Base-by-base conservation (phyloP, 345 rosid species). In the Syzygium oleosum region DNA sequence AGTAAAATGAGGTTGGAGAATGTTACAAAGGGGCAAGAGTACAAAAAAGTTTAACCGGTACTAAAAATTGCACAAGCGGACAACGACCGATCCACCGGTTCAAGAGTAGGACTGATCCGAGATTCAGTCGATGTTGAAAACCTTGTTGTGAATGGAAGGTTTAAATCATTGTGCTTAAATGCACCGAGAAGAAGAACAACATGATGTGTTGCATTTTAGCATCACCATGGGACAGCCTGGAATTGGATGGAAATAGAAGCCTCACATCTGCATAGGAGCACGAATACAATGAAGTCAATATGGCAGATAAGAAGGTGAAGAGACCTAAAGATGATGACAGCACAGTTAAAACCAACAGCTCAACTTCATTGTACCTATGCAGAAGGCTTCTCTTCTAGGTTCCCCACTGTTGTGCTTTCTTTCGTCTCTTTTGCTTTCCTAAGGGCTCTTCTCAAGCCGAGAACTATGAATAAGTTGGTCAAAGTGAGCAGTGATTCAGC, bases 401-500 rank as follows among this genome's bases (percentile, higher is more conserved):
- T 89, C 27, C n/a, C 86, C 11, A 58, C 55, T 19, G 93, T 84
- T 78, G 88, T 41, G 56, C 79, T 51, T 63, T 90, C 85, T 83
- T 89, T 85, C 16, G 87, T 65, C 55, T 93, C 94, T 86, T 80
- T 85, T 49, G 92, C 89, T 65, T 89, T 92, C 88, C 94, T 89
- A 52, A 95, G 91, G 90, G 97, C 97, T 94, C 94, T 94, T 92
- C 98, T 93, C 85, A 95, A 91, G 88, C 99, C 98, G 94, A 96
- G 84, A 85, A 95, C 98, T 13, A 96, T 92, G 95, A 96, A 98
- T 85, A 96, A 86, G 88, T 98, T 96, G 85, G 99, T 96, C 19
- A 98, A 91, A 58, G 98, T 90, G 15, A 96, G 98, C 91, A 96
- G 97, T 14, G 97, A 96, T 87, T 98, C 98, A 63, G 97, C 99